Evolutionary conservation across 2,329 filamentous ascomycete species (phyloP).

Genomic region (Diaporthe sp.): DNA sequence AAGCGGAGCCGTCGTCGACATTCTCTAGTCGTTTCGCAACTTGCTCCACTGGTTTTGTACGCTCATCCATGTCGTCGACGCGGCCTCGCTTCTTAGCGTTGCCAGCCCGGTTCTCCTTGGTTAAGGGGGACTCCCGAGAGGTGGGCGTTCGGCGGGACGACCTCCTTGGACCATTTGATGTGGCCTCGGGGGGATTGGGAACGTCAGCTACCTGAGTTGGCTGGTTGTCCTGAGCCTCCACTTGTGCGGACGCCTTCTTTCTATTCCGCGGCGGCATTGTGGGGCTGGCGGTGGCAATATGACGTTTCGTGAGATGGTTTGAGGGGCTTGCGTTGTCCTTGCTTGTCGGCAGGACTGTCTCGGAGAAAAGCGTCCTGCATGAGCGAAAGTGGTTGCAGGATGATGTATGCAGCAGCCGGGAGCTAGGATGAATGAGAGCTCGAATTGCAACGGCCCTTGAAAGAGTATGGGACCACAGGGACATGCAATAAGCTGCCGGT

Average conservation of each 20-base stretch:
- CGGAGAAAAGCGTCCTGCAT: constrained; percentile 3
- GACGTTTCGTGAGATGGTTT: constrained; percentile 25
- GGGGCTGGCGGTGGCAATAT: constrained; percentile 31
- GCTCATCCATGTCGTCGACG: constrained; percentile 9
- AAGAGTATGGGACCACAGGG: constrained; percentile 2
- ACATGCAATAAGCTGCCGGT: constrained; percentile 22
- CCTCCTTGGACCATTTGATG: constrained; percentile 12
- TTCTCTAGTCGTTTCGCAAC: not conserved
- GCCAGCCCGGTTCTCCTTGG: not conserved
- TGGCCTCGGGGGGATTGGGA: not conserved
- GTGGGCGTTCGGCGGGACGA: constrained; percentile 28
- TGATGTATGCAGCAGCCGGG: not conserved
- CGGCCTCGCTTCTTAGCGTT: not conserved
- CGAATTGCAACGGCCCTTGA: constrained; percentile 17
- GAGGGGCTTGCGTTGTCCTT: not conserved
- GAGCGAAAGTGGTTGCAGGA: not conserved
- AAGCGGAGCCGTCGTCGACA: constrained; percentile 50
- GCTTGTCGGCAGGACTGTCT: not conserved
- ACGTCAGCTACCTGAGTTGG: too few species aligned
- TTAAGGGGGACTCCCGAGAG: not conserved
- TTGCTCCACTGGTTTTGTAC: not conserved
- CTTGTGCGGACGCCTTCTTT: constrained; percentile 9
- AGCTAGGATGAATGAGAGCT: constrained; percentile 20
- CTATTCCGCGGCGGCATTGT: constrained; percentile 36
- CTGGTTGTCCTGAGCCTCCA: not conserved